Evolutionary conservation across 441 rosid genomes (phyloP), one percentile per base, ranked within the genome.

Genomic region (Eruca vesicaria): DNA sequence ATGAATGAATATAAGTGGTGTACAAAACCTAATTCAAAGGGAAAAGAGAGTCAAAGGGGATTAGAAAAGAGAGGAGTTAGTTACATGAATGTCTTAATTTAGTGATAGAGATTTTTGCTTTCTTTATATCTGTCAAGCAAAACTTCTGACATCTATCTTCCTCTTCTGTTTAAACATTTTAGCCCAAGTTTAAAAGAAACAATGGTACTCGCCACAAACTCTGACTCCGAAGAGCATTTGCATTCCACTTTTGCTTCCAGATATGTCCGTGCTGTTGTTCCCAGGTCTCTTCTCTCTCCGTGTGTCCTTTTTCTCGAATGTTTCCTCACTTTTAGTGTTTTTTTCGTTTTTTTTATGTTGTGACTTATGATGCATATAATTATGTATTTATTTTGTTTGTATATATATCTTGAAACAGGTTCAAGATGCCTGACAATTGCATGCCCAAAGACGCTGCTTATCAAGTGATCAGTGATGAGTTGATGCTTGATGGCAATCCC

Each of bases 401-500:
- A n/a, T n/a, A n/a, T 35, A 36, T 64, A 28, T 32, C 7, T 16
- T 1, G 28, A 68, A 68, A 75, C 33, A 88, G 90, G 82, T 90
- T 85, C 79, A 86, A 72, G 82, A 86, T 88, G 85, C 86, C 91
- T 0, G 78, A 81, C 32, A 80, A 68, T 60, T 83, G 91, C 4
- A 89, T 87, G 85, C 94, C 96, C 0, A 90, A 87, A 79, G 97
- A 88, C 3, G 97, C 94, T 8, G 96, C 97, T 19, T 87, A 80
- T 83, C 97, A 92, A 75, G 77, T 90, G 59, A 88, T 87, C 62
- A 86, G 62, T 45, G 95, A 92, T 79, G 97, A 89, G 85, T 68
- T 91, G 69, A 89, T 91, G 97, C 82, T 91, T 52, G 97, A 91
- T 52, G 95, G 97, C 2, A 91, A 91, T 60, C 97, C 97, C 2